Evolutionary conservation across 768 basidiomycete genomes (phyloP).

Genomic region (Trametes gibbosa): DNA sequence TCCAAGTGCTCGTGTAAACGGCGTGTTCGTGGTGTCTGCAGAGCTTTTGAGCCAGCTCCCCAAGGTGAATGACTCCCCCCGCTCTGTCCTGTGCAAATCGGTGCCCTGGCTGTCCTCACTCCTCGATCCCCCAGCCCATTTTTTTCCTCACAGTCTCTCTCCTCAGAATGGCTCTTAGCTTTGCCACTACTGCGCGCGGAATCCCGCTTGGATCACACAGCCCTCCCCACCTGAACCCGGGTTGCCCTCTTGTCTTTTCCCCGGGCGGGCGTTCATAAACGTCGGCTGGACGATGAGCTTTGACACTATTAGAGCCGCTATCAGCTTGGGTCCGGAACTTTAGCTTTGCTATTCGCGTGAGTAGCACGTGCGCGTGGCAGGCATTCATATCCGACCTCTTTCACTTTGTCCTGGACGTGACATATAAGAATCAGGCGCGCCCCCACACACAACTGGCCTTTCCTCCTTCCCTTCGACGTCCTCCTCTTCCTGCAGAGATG

Average conservation of each 20-base stretch:
- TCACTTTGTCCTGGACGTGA: conserved; percentile 20
- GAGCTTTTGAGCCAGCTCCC: conserved; percentile 26
- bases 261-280: conserved; percentile 11
- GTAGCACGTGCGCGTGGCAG: conserved; percentile 21
- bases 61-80: conserved; percentile 23
- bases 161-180: neutral
- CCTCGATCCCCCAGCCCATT: conserved; percentile 1
- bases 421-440: conserved; percentile 24
- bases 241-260: neutral
- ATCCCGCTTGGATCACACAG: conserved; percentile 5
- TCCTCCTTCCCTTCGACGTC: conserved; percentile 7
- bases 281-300: conserved; percentile 11
- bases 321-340: conserved; percentile 11
- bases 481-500: conserved; percentile 8
- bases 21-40: conserved; percentile 29
- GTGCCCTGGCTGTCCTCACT: conserved; percentile 10
- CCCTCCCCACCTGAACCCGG: conserved; percentile 9
- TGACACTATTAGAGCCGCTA: conserved; percentile 1
- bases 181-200: neutral
- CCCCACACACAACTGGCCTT: conserved; percentile 14
- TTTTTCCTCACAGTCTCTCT: conserved; percentile 11
- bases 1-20: conserved; percentile 24
- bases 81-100: conserved; percentile 26
- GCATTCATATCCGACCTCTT: conserved; percentile 22
- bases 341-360: conserved; percentile 26